phyloP scores from a whole-genome alignment of 805 yeast genomes.

The Hanseniaspora pseudoguilliermondii region DNA sequence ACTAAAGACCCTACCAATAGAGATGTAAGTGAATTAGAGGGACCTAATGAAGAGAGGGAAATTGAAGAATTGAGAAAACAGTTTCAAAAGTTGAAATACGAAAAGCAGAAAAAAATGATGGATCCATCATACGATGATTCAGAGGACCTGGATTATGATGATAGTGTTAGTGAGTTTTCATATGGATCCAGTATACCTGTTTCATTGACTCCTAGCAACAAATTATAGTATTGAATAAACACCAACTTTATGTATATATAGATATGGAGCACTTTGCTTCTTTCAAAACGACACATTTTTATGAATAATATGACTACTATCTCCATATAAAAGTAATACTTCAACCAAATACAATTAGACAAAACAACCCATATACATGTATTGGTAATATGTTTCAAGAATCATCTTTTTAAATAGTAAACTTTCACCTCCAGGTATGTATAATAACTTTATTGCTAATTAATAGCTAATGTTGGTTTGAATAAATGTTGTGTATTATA shows the following conservation, averaged over 20 bases:
- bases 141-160: conserved; percentile 19
- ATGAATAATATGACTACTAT: not conserved
- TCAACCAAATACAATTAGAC: too few relatives aligned
- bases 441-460: too few relatives aligned
- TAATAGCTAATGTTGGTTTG: too few relatives aligned
- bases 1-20: conserved; percentile 15
- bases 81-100: conserved; percentile 13
- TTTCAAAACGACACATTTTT: not conserved
- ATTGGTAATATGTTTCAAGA: too few relatives aligned
- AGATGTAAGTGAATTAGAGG: conserved; percentile 14
- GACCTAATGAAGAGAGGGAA: conserved; percentile 18
- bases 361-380: too few relatives aligned
- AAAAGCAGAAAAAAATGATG: conserved; percentile 17
- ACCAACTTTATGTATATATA: not conserved
- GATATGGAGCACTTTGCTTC: not conserved
- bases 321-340: too few relatives aligned
- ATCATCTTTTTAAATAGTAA: too few relatives aligned
- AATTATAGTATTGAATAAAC: not conserved
- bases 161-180: conserved; percentile 12
- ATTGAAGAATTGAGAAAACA: conserved; percentile 17
- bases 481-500: too few relatives aligned
- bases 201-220: conserved; percentile 8
- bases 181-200: conserved; percentile 3
- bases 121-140: conserved; percentile 13
- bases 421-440: too few relatives aligned